Evolutionary conservation across 352 stramenopile species (phyloP).

Genomic region (Phytophthora rubi): DNA sequence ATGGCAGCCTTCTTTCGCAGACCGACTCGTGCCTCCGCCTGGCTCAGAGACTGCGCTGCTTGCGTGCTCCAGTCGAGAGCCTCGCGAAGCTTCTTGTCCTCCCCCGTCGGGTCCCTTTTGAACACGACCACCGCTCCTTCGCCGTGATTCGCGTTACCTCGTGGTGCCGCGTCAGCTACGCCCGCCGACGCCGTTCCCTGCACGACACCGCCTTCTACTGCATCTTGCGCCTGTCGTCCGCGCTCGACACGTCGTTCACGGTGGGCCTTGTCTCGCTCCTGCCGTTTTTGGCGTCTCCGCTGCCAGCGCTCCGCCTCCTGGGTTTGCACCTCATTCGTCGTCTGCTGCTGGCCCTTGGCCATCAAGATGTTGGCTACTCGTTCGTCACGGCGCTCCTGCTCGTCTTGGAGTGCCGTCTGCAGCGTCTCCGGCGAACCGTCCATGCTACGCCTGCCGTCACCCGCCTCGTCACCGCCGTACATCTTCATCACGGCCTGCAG

Average conservation of each 20-base stretch:
- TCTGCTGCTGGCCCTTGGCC: not conserved
- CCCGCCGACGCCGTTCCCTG: too few relatives aligned
- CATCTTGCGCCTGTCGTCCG: not conserved
- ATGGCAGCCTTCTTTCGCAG: too few relatives aligned
- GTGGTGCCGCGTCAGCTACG: too few relatives aligned
- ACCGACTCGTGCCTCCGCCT: too few relatives aligned
- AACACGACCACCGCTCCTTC: too few relatives aligned
- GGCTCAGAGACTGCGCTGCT: too few relatives aligned
- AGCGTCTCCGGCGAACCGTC: not conserved
- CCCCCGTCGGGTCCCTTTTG: too few relatives aligned
- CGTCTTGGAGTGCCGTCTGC: not conserved
- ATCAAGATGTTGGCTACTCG: not conserved
- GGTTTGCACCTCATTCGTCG: too few relatives aligned
- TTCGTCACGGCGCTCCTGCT: not conserved
- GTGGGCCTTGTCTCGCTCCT: not conserved
- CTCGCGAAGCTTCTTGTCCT: too few relatives aligned
- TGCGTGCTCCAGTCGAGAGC: too few relatives aligned
- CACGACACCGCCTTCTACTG: too few relatives aligned
- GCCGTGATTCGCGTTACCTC: too few relatives aligned
- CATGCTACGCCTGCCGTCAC: not conserved
- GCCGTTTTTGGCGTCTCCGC: not conserved
- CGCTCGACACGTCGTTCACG: not conserved
- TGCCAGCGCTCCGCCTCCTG: not conserved
- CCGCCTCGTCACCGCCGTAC: not conserved
- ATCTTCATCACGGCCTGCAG: not conserved